These are phyloP conservation scores for Erysimum cheiri DNA, from an alignment of 441 rosid species.

Conservation along the genomic window DNA sequence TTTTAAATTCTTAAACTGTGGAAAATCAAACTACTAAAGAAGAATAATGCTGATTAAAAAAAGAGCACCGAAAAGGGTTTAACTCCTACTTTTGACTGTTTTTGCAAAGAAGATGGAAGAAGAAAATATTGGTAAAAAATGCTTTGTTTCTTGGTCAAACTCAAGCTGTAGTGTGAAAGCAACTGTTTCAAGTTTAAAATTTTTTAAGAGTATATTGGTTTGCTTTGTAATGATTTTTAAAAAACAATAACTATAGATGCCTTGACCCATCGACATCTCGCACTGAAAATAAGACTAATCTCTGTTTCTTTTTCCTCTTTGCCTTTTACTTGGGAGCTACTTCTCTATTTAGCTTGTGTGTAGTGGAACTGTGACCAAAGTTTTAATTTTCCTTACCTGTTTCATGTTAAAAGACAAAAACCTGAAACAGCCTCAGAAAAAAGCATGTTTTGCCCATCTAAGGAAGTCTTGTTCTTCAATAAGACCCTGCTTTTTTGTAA, in stretches of 20 bases:
- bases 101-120: constrained; percentile 29
- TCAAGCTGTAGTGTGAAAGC: constrained; percentile 35
- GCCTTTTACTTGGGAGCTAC: constrained; percentile 28
- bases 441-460: constrained; percentile 37
- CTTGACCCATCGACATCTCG: constrained; percentile 70
- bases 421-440: constrained; percentile 33
- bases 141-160: constrained; percentile 42
- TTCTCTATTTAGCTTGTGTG: constrained; percentile 27
- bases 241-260: constrained; percentile 25
- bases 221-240: constrained; percentile 17
- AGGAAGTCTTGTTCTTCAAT: constrained; percentile 25
- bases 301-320: constrained; percentile 34
- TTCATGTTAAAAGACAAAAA: constrained; percentile 42
- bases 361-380: constrained; percentile 26
- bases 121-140: constrained; percentile 13
- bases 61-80: constrained; percentile 36
- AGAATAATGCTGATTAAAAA: constrained; percentile 10
- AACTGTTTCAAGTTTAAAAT: background rate
- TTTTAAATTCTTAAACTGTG: constrained; percentile 23
- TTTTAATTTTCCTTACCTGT: constrained; percentile 25
- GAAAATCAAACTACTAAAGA: background rate
- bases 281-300: constrained; percentile 72
- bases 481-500: constrained; percentile 30
- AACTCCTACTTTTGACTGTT: constrained; percentile 24
- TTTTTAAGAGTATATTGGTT: constrained; percentile 2